Evolutionary conservation across 1,139 yeast genomes (phyloP).

Genomic region (Saccharomycopsis phalli): DNA sequence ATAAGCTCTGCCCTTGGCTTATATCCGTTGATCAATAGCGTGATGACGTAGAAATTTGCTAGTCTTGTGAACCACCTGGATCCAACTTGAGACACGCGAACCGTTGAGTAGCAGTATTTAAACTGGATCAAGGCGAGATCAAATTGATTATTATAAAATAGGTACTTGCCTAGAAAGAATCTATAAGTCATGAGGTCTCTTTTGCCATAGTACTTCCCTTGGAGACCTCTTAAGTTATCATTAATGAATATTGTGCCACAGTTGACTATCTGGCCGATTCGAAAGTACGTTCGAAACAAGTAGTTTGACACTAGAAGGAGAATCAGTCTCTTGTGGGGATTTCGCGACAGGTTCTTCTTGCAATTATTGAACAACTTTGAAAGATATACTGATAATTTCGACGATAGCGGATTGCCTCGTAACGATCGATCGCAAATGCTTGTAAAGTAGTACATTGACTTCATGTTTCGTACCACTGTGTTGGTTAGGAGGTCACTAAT

Average conservation of each 20-base stretch:
- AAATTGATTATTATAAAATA: conserved; percentile 9
- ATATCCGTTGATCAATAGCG: conserved; percentile 12
- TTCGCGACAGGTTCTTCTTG: conserved; percentile 16
- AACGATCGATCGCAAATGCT: conserved; percentile 6
- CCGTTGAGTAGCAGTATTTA: conserved; percentile 9
- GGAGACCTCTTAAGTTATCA: conserved; percentile 12
- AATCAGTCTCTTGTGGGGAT: conserved; percentile 5
- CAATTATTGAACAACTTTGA: conserved; percentile 19
- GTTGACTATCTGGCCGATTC: conserved; percentile 17
- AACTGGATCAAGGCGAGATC: conserved; percentile 15
- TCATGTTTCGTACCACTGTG: conserved; percentile 6
- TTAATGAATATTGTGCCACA: conserved; percentile 19
- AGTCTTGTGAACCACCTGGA: conserved; percentile 6
- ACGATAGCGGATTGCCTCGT: conserved; percentile 7
- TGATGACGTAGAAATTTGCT: conserved; percentile 7
- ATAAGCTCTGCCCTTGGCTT: conserved; percentile 9
- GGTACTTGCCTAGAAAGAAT: conserved; percentile 13
- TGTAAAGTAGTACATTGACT: conserved; percentile 6
- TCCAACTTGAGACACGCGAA: conserved; percentile 3
- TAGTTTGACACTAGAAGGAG: conserved; percentile 15
- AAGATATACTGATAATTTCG: conserved; percentile 11
- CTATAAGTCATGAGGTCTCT: conserved; percentile 16
- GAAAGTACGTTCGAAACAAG: conserved; percentile 14
- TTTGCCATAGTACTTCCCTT: conserved; percentile 7
- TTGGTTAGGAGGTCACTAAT: conserved; percentile 5